Conservation (phyloP, 768 basidiomycete species). For the Amanita molliuscula region DNA sequence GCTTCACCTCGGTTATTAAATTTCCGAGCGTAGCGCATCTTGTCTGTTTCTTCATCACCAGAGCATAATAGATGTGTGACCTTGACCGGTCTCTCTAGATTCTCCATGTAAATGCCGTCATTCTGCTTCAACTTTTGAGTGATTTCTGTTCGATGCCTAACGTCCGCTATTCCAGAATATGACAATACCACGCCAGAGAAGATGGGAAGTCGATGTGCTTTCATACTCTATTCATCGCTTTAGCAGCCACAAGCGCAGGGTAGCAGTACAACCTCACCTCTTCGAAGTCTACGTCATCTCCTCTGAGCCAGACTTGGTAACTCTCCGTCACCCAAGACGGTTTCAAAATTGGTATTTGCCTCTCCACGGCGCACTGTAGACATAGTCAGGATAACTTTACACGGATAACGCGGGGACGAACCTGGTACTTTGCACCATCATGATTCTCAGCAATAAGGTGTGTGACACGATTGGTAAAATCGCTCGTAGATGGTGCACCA, state of each 20-base stretch:
- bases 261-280: slow-evolving; percentile 32
- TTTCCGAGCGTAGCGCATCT: slow-evolving; percentile 71
- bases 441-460: slow-evolving; percentile 79
- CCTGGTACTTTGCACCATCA: slow-evolving; percentile 78
- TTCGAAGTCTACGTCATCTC: slow-evolving; percentile 65
- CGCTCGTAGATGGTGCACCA: slow-evolving; percentile 57
- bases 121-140: slow-evolving; percentile 45
- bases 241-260: background rate
- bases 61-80: slow-evolving; percentile 84
- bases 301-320: slow-evolving; percentile 66
- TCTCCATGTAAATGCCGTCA: slow-evolving; percentile 64
- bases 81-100: slow-evolving; percentile 64
- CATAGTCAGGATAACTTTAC: slow-evolving; percentile 3
- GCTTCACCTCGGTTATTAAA: slow-evolving; percentile 64
- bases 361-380: slow-evolving; percentile 69
- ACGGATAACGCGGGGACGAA: slow-evolving; percentile 17
- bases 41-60: slow-evolving; percentile 56
- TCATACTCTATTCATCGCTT: slow-evolving; percentile 37
- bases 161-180: slow-evolving; percentile 65
- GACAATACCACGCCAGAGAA: slow-evolving; percentile 66
- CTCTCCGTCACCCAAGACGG: slow-evolving; percentile 71
- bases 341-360: slow-evolving; percentile 68
- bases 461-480: slow-evolving; percentile 80
- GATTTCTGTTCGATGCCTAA: slow-evolving; percentile 50
- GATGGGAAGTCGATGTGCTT: slow-evolving; percentile 53